Evolutionary conservation across 1,284 basidiomycete species (phyloP).

Genomic region (Fomes fomentarius): DNA sequence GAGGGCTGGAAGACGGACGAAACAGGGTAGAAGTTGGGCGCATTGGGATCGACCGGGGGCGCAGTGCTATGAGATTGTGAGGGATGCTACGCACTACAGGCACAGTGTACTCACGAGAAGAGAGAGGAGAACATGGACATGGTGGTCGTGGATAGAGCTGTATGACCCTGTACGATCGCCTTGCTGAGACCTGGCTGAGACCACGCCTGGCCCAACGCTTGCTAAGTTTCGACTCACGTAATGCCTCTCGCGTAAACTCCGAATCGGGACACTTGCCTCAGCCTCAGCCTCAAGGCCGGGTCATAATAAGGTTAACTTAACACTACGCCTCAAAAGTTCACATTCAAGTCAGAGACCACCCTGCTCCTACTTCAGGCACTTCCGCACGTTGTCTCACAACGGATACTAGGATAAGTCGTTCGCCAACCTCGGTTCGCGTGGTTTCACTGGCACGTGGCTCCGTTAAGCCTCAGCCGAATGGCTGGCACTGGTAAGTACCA

Average conservation of each 20-base stretch:
- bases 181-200: too few relatives aligned
- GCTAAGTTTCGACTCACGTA: too few relatives aligned
- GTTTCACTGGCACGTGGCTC: conserved; percentile 11
- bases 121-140: conserved; percentile 80
- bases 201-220: too few relatives aligned
- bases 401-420: conserved; percentile 28
- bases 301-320: background rate
- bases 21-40: conserved; percentile 82
- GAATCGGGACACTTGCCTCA: too few relatives aligned
- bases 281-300: too few relatives aligned
- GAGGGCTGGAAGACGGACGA: conserved; percentile 54
- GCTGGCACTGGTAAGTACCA: too few relatives aligned
- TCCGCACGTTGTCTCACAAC: conserved; percentile 18
- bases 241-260: background rate
- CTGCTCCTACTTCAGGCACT: conserved; percentile 1
- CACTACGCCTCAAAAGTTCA: too few relatives aligned
- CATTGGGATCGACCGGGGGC: conserved; percentile 59
- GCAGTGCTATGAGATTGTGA: conserved; percentile 45
- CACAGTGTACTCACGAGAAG: conserved; percentile 62
- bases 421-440: conserved; percentile 20
- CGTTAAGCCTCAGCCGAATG: conserved; percentile 21
- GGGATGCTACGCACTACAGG: conserved; percentile 8
- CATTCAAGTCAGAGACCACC: conserved; percentile 9
- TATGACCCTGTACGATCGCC: conserved; percentile 4
- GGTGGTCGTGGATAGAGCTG: conserved; percentile 16